Conservation (phyloP, 768 basidiomycete genomes). For the Saitozyma podzolica region DNA sequence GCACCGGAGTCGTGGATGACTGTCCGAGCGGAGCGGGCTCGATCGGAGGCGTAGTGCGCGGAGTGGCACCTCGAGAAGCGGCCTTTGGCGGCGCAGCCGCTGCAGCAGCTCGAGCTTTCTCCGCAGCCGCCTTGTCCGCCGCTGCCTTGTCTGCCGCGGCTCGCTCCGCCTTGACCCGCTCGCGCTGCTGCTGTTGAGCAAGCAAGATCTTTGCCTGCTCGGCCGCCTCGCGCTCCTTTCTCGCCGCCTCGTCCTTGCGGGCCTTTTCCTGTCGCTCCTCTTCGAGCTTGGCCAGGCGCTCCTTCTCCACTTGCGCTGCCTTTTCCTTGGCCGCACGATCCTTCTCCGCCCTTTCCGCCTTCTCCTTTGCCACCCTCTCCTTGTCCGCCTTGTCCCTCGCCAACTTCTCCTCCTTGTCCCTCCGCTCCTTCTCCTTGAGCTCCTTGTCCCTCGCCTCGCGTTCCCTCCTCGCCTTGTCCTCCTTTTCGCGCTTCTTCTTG, state of each 20-base stretch:
- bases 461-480: slow-evolving; percentile 55
- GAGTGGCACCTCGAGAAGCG: slow-evolving; percentile 22
- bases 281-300: slow-evolving; percentile 60
- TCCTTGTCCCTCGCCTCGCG: slow-evolving; percentile 54
- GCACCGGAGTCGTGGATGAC: slow-evolving; percentile 5
- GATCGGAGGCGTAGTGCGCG: slow-evolving; percentile 29
- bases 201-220: slow-evolving; percentile 26
- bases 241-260: slow-evolving; percentile 44
- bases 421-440: slow-evolving; percentile 63
- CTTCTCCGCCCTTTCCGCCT: slow-evolving; percentile 50
- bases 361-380: slow-evolving; percentile 53
- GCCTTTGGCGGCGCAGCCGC: slow-evolving; percentile 16
- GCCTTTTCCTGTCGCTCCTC: slow-evolving; percentile 33
- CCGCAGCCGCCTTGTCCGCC: slow-evolving; percentile 21
- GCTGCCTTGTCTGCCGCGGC: slow-evolving; percentile 35
- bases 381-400: slow-evolving; percentile 59
- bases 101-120: slow-evolving; percentile 20
- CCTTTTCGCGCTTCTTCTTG: slow-evolving; percentile 53
- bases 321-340: slow-evolving; percentile 70
- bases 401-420: slow-evolving; percentile 63
- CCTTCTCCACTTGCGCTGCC: slow-evolving; percentile 63
- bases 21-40: slow-evolving; percentile 30
- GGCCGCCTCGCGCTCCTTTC: slow-evolving; percentile 62
- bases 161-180: slow-evolving; percentile 32
- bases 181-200: slow-evolving; percentile 30